Base-by-base conservation (phyloP, 148 eudicot genomes). In the Suaeda aralocaspica region DNA sequence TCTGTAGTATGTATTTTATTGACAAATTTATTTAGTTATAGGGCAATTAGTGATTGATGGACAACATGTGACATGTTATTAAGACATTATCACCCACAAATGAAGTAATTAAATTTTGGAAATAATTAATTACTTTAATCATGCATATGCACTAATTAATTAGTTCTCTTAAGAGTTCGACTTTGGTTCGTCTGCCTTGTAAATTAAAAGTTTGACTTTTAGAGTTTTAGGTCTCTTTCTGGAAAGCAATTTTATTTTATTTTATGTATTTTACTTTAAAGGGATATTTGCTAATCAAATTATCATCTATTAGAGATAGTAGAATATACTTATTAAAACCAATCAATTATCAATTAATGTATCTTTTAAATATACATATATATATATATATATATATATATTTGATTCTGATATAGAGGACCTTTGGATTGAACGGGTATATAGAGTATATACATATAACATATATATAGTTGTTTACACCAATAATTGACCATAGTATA, bases 171-270 rank as follows among this genome's bases (percentile, higher is more conserved):
- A 13, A 15, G 19, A 46, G 50, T 46, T 13, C 2, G 49, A n/a
- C n/a, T 9, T 19, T 46, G 16, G 50, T 46, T 52, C 24, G 22
- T 52, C 8, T 61, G 28, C 28, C 4, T 33, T 1, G 25, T n/a
- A 8, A 19, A 31, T 9, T 31, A 21, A 3, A 61, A n/a, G 36
- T 34, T 36, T 61, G 48, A 61, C 66, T 46, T 61, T 34, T 36
- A 36, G n/a, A n/a, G n/a, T n/a, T n/a, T n/a, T n/a, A n/a, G n/a
- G n/a, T 36, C 66, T 21, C 28, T 61, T 10, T 61, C 66, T 34
- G 46, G 16, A 31, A 25, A 34, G 16, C 29, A 36, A n/a, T n/a
- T 2, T n/a, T 36, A 36, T 61, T n/a, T 34, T 0, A 6, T 3
- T 36, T 22, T 60, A 15, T 31, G 12, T 19, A 31, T 19, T 2